These are phyloP conservation scores for Dentipellis sp. DNA, from an alignment of 768 basidiomycete species.

Conservation along the genomic window DNA sequence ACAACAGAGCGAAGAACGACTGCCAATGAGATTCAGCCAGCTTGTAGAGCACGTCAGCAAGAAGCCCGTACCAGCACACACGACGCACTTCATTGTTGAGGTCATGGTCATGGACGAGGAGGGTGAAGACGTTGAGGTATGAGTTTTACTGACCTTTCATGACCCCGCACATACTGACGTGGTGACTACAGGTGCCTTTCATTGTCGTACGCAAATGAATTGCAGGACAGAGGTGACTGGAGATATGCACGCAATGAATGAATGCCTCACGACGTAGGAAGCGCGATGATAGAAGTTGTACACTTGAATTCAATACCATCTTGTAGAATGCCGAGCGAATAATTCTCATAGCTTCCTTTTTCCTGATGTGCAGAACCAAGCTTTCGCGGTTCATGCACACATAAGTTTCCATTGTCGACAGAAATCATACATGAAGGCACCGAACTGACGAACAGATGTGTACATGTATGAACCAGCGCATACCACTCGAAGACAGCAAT, in stretches of 20 bases:
- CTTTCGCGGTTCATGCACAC: too few species aligned
- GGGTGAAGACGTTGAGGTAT: slow-evolving; percentile 91
- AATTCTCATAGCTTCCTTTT: too few species aligned
- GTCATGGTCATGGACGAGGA: slow-evolving; percentile 91
- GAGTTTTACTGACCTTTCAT: slow-evolving; percentile 8
- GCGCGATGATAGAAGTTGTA: too few species aligned
- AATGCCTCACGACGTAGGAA: too few species aligned
- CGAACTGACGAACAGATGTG: background rate
- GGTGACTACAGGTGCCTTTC: slow-evolving; percentile 59
- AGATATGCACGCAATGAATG: background rate
- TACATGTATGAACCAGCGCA: slow-evolving; percentile 1
- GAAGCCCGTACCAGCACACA: slow-evolving; percentile 81
- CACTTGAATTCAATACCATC: too few species aligned
- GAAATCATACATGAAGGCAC: background rate
- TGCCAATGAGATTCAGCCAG: slow-evolving; percentile 84
- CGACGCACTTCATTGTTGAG: slow-evolving; percentile 83
- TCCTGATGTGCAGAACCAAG: too few species aligned
- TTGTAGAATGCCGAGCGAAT: too few species aligned
- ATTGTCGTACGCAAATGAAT: slow-evolving; percentile 60
- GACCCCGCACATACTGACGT: slow-evolving; percentile 1
- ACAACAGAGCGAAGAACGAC: slow-evolving; percentile 74
- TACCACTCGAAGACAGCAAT: background rate
- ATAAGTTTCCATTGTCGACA: too few species aligned
- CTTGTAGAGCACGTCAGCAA: slow-evolving; percentile 92
- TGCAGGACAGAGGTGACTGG: background rate